Conservation (phyloP, 2,329 filamentous ascomycete genomes). For the Cercospora janseana region DNA sequence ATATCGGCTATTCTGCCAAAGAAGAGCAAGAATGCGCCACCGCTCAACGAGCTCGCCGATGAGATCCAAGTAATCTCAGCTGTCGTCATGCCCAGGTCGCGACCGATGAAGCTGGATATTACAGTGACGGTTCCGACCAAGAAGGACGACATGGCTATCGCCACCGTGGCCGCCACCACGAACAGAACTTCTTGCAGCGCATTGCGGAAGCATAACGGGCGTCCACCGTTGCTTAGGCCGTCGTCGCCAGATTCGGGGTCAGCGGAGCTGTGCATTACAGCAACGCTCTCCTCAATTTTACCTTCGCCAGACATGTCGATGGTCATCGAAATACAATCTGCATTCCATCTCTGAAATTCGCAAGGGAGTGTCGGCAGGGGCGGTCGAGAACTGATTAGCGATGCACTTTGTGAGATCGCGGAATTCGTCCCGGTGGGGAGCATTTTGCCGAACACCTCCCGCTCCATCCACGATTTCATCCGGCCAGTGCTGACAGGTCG, state of each 20-base stretch:
- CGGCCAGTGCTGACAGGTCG: too few relatives aligned
- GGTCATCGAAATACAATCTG: too few relatives aligned
- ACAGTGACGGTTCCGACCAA: conserved; percentile 60
- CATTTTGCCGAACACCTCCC: too few relatives aligned
- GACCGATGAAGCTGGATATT: conserved; percentile 58
- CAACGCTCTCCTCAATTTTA: conserved; percentile 13
- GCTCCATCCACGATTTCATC: too few relatives aligned
- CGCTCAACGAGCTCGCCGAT: conserved; percentile 61
- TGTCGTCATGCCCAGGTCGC: conserved; percentile 61
- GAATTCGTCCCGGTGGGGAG: conserved; percentile 14
- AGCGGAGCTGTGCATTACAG: not conserved
- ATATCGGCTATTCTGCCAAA: conserved; percentile 66
- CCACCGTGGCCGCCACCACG: conserved; percentile 65
- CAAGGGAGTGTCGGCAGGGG: too few relatives aligned
- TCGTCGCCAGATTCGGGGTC: conserved; percentile 6
- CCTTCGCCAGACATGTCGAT: conserved; percentile 9
- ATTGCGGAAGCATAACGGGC: conserved; percentile 61
- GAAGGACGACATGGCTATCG: conserved; percentile 62
- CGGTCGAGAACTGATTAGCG: conserved; percentile 10
- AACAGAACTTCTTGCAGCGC: conserved; percentile 64
- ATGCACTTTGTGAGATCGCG: conserved; percentile 10
- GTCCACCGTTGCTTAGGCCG: conserved; percentile 29
- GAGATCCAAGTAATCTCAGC: conserved; percentile 67
- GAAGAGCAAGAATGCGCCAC: conserved; percentile 64
- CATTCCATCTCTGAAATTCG: too few relatives aligned